Percentiles rank a stretch among this genome's conserved stretches.
phyloP scores from a whole-genome alignment of 495 filamentous ascomycete genomes.

The Glutinoglossum americanum region DNA sequence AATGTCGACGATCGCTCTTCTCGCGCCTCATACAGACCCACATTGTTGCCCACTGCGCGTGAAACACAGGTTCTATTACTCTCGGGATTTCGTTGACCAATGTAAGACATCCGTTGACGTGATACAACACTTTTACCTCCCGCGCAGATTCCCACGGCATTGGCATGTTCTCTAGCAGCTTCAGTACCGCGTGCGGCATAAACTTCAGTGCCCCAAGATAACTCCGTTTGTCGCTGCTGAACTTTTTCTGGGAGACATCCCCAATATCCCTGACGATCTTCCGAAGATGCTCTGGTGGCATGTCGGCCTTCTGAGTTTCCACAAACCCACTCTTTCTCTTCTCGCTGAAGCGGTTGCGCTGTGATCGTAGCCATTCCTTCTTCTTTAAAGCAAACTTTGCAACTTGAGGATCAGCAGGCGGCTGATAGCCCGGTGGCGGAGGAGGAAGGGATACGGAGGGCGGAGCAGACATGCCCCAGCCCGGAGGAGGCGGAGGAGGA shows the following conservation, averaged over 20 bases:
- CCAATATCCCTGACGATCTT: slow-evolving; percentile 98
- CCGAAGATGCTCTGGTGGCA: slow-evolving; percentile 94
- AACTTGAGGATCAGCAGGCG: slow-evolving; percentile 63
- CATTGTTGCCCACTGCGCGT: slow-evolving; percentile 99
- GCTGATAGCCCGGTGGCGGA: slow-evolving; percentile 75
- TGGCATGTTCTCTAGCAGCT: slow-evolving; percentile 98
- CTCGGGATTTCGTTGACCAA: slow-evolving; percentile 92
- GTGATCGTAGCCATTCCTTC: slow-evolving; percentile 89
- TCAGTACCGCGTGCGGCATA: slow-evolving; percentile 99
- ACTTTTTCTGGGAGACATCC: slow-evolving; percentile 98
- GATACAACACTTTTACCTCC: slow-evolving; percentile 95
- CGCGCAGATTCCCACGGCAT: slow-evolving; percentile 97
- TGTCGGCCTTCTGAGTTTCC: slow-evolving; percentile 94
- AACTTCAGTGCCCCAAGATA: slow-evolving; percentile 97
- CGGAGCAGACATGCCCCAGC: slow-evolving; percentile 47
- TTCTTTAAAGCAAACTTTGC: slow-evolving; percentile 97
- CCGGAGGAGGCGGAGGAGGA: slow-evolving; percentile 59
- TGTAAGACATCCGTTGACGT: slow-evolving; percentile 93
- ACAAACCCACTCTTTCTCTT: slow-evolving; percentile 92
- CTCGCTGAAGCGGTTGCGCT: slow-evolving; percentile 87
- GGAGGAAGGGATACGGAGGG: slow-evolving; percentile 57
- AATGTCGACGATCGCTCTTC: slow-evolving; percentile 87
- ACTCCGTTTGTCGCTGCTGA: slow-evolving; percentile 93
- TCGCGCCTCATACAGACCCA: slow-evolving; percentile 97
- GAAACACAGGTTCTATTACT: slow-evolving; percentile 96